A percentile compares a stretch with the other conserved stretches of the same genome.
Conservation (phyloP, 2,329 filamentous ascomycete species). For the Diaporthe citriasiana region DNA sequence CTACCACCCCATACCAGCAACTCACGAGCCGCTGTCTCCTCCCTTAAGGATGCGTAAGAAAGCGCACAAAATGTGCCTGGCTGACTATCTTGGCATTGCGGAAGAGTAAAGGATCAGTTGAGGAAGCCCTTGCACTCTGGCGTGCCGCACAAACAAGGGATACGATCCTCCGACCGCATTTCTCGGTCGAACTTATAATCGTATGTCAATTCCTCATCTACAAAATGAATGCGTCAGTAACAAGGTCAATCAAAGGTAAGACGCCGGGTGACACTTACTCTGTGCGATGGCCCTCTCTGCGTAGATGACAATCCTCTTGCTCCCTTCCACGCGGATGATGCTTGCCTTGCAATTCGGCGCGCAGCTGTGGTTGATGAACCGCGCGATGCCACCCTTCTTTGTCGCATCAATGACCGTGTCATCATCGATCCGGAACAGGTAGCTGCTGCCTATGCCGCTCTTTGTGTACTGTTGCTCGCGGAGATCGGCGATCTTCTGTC, state of each 20-base stretch:
- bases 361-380: slow-evolving; percentile 99
- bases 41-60: neutral
- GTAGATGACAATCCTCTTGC: slow-evolving; percentile 99
- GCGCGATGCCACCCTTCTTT: slow-evolving; percentile 96
- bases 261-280: slow-evolving; percentile 71
- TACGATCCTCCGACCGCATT: slow-evolving; percentile 92
- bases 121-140: slow-evolving; percentile 98
- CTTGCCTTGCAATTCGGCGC: slow-evolving; percentile 99
- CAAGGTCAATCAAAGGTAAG: neutral
- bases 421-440: slow-evolving; percentile 98
- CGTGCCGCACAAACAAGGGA: slow-evolving; percentile 96
- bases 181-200: slow-evolving; percentile 99
- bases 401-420: slow-evolving; percentile 98
- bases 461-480: slow-evolving; percentile 93
- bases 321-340: slow-evolving; percentile 98
- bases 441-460: slow-evolving; percentile 96
- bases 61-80: neutral
- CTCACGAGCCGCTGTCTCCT: neutral
- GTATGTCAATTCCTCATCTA: slow-evolving; percentile 99
- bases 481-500: slow-evolving; percentile 97
- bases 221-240: slow-evolving; percentile 48
- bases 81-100: neutral
- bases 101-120: slow-evolving; percentile 72
- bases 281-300: slow-evolving; percentile 93
- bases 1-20: neutral